A percentile compares a stretch with the other conserved stretches of the same genome.
phyloP scores from a whole-genome alignment of 2,329 filamentous ascomycete species.

The Truncatella angustata region DNA sequence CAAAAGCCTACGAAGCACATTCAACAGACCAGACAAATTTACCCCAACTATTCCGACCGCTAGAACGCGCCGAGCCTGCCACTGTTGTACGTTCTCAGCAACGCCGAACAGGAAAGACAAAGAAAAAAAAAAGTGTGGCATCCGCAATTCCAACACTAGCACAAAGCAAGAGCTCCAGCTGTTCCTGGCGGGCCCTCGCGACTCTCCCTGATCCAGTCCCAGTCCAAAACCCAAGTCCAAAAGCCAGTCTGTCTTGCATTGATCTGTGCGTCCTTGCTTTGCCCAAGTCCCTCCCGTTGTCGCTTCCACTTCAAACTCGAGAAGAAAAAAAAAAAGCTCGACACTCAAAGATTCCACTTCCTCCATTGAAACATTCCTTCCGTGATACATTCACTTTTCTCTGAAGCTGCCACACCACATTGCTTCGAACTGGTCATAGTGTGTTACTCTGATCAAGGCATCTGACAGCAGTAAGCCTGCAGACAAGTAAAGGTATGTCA shows the following conservation, averaged over 20 bases:
- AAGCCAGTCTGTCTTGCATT: neutral
- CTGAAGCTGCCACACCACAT: neutral
- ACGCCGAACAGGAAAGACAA: neutral
- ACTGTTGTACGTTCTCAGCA: neutral
- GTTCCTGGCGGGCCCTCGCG: slow-evolving; percentile 9
- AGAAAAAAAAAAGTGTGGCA: neutral
- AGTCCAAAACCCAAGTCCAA: too few species aligned
- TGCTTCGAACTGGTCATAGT: neutral
- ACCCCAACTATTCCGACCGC: slow-evolving; percentile 31
- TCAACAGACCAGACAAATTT: slow-evolving; percentile 28
- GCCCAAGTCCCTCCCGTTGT: slow-evolving; percentile 5
- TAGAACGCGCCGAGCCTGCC: slow-evolving; percentile 10
- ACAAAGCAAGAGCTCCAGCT: neutral
- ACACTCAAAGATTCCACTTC: neutral
- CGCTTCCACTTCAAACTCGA: slow-evolving; percentile 2
- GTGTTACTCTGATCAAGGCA: neutral
- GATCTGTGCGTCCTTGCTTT: slow-evolving; percentile 6
- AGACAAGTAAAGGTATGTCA: neutral
- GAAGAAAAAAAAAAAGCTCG: slow-evolving; percentile 10
- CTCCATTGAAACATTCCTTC: slow-evolving; percentile 7
- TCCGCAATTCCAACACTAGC: neutral
- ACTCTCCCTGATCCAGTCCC: neutral
- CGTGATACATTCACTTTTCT: slow-evolving; percentile 5
- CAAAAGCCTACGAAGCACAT: slow-evolving; percentile 11
- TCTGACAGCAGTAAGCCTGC: slow-evolving; percentile 2